Evolutionary conservation across 2,329 filamentous ascomycete species (phyloP), one percentile per base, ranked within the genome.

Genomic region (Cladobotryum protrusum): DNA sequence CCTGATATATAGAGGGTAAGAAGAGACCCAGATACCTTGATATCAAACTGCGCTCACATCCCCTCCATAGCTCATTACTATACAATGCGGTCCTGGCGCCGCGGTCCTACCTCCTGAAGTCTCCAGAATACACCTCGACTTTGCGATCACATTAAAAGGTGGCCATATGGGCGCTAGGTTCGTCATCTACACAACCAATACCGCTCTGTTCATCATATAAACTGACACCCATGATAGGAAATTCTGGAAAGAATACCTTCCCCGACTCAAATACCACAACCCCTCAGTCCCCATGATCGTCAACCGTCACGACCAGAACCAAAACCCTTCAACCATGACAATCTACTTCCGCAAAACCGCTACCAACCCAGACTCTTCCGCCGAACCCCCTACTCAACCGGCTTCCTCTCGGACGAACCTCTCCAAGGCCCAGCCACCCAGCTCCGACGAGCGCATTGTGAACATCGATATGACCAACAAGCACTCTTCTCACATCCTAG

Each of bases 241-340:
- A 73, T 96, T 99, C 78, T 96, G 89, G 88, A 82, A 80, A 56
- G 75, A 84, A 53, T 86, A 83, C 65, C 83, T 97, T 43, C 88
- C 89, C 18, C 82, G 89, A 50, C 76, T 99, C 58, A 96, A 99
- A 77, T 99, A 85, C 73, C 86, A 95, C 77, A 99, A 99, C 67
- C 93, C 93, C 1, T 72, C 82, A 12, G 69, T 96, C 42, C 82
- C 86, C 40, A 95, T 97, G 79, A 83, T 87, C 52, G 81, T 96
- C 60, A 85, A 86, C 67, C 86, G 87, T 52, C 83, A 79, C 55
- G 61, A 66, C 35, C 70, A 83, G 41, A 75, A 82, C 57, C 66
- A 72, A 4, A 73, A 73, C 18, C 72, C 78, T 6, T 80, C 86
- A 13, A 75, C 72, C 43, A 74, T 90, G 70, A 82, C 79, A 53